These are phyloP conservation scores for Fraxinus sp. DNA, from an alignment of 305 asterid species.

Conservation along the genomic window DNA sequence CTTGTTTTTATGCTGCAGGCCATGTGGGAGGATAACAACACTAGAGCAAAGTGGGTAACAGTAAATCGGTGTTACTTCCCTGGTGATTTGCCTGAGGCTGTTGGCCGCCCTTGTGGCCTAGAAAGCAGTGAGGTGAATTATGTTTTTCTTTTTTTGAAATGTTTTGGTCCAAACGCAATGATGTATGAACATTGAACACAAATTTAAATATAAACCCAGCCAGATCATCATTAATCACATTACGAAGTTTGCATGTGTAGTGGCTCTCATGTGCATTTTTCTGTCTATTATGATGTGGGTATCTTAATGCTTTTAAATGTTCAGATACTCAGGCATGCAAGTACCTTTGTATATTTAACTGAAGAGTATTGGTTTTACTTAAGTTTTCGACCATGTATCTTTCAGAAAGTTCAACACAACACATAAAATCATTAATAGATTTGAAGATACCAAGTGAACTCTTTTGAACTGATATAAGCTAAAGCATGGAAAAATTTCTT, in stretches of 20 bases:
- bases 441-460: neutral
- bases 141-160: conserved; percentile 6
- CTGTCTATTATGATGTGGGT: conserved; percentile 5
- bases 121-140: conserved; percentile 80
- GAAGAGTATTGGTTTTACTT: neutral
- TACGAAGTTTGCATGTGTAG: neutral
- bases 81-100: conserved; percentile 84
- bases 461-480: neutral
- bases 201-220: neutral
- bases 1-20: conserved; percentile 53
- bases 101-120: conserved; percentile 92
- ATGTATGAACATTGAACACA: conserved; percentile 16
- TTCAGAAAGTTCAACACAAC: neutral
- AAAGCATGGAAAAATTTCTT: neutral
- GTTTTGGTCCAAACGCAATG: conserved; percentile 10
- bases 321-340: neutral
- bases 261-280: conserved; percentile 12
- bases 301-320: neutral
- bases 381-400: neutral
- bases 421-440: neutral
- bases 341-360: neutral
- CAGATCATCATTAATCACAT: conserved; percentile 1
- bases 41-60: conserved; percentile 60
- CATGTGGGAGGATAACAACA: conserved; percentile 86
- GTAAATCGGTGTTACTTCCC: conserved; percentile 87